A percentile compares a stretch with the other conserved stretches of the same genome.
Conservation (phyloP, 345 rosid species). For the Firmiana major region DNA sequence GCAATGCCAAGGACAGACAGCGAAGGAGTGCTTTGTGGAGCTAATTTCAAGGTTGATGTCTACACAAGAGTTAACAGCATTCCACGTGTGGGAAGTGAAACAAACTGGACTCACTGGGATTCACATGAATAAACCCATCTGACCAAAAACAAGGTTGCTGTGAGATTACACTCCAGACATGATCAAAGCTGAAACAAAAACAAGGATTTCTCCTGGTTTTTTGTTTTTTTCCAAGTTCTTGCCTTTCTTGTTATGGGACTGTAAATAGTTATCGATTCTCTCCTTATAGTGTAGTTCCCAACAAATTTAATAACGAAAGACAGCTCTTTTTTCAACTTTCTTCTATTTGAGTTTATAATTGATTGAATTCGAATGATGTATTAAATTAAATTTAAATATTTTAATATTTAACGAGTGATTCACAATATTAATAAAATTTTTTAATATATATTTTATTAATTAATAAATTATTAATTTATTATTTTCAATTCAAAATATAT, state of each 20-base stretch:
- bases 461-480: no score
- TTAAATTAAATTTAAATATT: no score
- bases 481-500: no score
- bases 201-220: not conserved
- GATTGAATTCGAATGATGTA: no score
- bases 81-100: slow-evolving; percentile 84
- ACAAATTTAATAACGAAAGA: no score
- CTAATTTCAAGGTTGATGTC: slow-evolving; percentile 81
- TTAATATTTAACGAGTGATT: no score
- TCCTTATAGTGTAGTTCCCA: no score
- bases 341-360: no score
- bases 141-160: not conserved
- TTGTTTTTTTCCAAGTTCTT: not conserved
- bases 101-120: slow-evolving; percentile 68
- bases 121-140: slow-evolving; percentile 17
- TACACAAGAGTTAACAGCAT: slow-evolving; percentile 54
- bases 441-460: no score
- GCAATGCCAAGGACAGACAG: slow-evolving; percentile 93
- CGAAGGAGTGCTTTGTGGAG: slow-evolving; percentile 81
- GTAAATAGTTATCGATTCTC: no score
- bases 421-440: no score
- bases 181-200: not conserved
- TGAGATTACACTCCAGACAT: not conserved
- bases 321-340: no score
- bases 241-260: not conserved